Conservation (phyloP, 2,329 filamentous ascomycete species). For the Scleromitrula shiraiana region DNA sequence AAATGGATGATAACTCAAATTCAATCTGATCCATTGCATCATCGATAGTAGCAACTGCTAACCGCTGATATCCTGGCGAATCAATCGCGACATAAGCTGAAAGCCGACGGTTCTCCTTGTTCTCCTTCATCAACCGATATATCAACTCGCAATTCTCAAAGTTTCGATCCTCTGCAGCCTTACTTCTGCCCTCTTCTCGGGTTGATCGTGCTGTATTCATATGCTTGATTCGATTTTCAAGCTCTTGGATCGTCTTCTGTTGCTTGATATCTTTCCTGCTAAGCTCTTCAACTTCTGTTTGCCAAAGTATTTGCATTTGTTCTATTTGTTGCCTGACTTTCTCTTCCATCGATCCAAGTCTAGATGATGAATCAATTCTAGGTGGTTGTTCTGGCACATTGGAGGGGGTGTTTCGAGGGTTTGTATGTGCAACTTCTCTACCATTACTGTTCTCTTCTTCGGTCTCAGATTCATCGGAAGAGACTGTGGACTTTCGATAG, state of each 20-base stretch:
- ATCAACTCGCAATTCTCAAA: neutral
- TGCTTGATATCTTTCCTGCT: neutral
- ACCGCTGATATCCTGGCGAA: neutral
- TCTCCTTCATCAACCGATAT: neutral
- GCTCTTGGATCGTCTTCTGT: neutral
- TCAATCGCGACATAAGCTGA: neutral
- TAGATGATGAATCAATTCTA: neutral
- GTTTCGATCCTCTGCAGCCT: neutral
- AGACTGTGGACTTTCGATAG: neutral
- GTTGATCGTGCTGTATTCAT: neutral
- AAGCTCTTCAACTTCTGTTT: neutral
- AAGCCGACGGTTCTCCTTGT: neutral
- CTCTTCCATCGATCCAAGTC: neutral
- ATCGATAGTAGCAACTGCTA: neutral
- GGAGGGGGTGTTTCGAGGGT: too few relatives aligned
- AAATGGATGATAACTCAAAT: slow-evolving; percentile 11
- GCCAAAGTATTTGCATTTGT: slow-evolving; percentile 1
- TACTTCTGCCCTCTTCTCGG: neutral
- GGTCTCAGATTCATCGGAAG: neutral
- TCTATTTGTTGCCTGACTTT: neutral
- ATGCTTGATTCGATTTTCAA: neutral
- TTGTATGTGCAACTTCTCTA: neutral
- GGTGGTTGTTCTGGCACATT: neutral
- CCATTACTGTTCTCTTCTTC: neutral
- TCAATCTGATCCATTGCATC: slow-evolving; percentile 7